These are phyloP conservation scores for Histomonas meleagridis DNA, from an alignment of 208 protist genomes.

Conservation along the genomic window DNA sequence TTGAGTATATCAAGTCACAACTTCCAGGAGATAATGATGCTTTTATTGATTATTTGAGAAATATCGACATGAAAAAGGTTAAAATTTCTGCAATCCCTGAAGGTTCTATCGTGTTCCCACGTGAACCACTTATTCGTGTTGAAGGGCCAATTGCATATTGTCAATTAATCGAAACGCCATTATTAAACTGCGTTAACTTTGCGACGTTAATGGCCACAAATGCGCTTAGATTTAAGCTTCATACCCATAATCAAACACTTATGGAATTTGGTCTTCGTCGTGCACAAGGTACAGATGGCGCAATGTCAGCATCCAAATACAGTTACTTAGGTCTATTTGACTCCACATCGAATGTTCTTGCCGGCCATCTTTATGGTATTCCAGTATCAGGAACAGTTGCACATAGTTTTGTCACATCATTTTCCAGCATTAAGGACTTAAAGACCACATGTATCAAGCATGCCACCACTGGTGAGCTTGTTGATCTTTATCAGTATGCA, in stretches of 20 bases:
- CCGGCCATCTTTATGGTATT: constrained; percentile 61
- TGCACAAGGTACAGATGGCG: constrained; percentile 68
- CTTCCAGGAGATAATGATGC: background rate
- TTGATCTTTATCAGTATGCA: constrained; percentile 43
- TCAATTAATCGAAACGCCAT: constrained; percentile 48
- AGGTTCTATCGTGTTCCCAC: constrained; percentile 37
- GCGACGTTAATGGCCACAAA: constrained; percentile 8
- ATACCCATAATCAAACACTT: constrained; percentile 41
- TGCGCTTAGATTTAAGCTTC: background rate
- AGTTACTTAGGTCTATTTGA: constrained; percentile 65
- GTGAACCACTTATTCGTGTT: constrained; percentile 44
- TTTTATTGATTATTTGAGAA: constrained; percentile 39
- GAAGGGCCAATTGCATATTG: constrained; percentile 44
- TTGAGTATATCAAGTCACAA: background rate
- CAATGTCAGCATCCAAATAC: constrained; percentile 67
- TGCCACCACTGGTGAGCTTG: constrained; percentile 43
- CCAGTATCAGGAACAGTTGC: constrained; percentile 46
- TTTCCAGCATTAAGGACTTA: constrained; percentile 43
- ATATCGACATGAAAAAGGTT: constrained; percentile 37
- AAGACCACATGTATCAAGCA: background rate
- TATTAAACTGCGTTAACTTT: constrained; percentile 46
- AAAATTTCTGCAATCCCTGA: constrained; percentile 44
- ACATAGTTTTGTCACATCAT: constrained; percentile 50
- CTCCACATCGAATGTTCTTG: constrained; percentile 65
- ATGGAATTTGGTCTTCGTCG: constrained; percentile 76